Evolutionary conservation across 2,329 filamentous ascomycete species (phyloP), one percentile per base, ranked within the genome.

Genomic region (Alternaria solani): DNA sequence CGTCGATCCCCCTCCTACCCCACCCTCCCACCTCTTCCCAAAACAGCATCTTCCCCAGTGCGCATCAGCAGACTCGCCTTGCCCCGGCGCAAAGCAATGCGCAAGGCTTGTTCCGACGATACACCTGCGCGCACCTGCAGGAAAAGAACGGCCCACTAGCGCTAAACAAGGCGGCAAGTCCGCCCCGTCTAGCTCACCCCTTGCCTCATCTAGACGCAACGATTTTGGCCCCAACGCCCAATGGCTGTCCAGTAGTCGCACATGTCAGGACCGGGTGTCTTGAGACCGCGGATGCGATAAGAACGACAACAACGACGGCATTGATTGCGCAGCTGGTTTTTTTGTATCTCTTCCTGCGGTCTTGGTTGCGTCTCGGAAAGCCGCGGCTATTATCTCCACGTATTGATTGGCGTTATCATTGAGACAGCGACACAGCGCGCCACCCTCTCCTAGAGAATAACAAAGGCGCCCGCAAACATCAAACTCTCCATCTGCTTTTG

Each of bases 131-230:
- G 30, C 46, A 48, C 46, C 30, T 36, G 46, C 46, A 48, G 46
- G 18, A 32, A 20, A 36, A 48, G 32, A 25, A 34, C 32, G 46
- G 46, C 46, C 30, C 30, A 36, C 30, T 49, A 49, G 46, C 39
- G 39, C 46, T 49, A 16, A 26, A 25, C 38, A 25, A 36, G 46
- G 34, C 46, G 46, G 32, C 46, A 36, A 49, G 46, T 49, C 46
- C 46, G 46, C n/a, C 32, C 20, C 30, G 30, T 16, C 14, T 12
- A 12, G 46, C 30, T 34, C 34, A 38, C 46, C 46, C 46, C 32
- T 49, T 38, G 30, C 20, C 32, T 7, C 32, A 6, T 48, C 18
- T 3, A 30, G 44, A 16, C 28, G 28, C 7, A 32, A 34, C 7
- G 14, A 18, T 23, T 34, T 48, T 16, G 44, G 20, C 20, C 20